Percentiles rank a stretch among this genome's conserved stretches.
Conservation (phyloP, 129 eudicot genomes). For the Centrapalus pauciflorus region DNA sequence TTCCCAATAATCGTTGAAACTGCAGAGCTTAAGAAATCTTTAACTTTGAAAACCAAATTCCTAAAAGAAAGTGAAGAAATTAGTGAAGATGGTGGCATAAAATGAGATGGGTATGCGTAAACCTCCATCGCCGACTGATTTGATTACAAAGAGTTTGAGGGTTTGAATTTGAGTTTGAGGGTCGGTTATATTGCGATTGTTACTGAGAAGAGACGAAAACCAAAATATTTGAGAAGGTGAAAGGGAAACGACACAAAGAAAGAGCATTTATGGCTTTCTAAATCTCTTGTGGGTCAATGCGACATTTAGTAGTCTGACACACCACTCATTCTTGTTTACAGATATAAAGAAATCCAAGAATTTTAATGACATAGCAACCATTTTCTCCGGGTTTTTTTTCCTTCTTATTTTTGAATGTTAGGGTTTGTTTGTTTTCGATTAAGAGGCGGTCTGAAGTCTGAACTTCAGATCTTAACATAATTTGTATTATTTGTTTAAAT, state of each 20-base stretch:
- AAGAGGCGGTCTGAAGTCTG: too few relatives aligned
- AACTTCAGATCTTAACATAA: too few relatives aligned
- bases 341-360: background rate
- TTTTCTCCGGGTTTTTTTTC: too few relatives aligned
- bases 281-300: conserved; percentile 20
- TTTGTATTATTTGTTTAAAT: too few relatives aligned
- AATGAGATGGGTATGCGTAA: conserved; percentile 57
- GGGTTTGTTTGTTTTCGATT: background rate
- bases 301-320: conserved; percentile 1
- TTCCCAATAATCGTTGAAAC: conserved; percentile 69
- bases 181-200: conserved; percentile 6
- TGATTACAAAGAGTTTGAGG: background rate
- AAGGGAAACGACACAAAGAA: background rate
- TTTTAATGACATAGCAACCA: background rate
- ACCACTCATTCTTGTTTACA: background rate
- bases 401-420: background rate
- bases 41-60: conserved; percentile 44
- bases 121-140: conserved; percentile 52
- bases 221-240: conserved; percentile 13
- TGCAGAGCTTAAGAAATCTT: conserved; percentile 44
- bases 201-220: background rate
- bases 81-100: conserved; percentile 46
- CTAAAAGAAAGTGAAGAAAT: conserved; percentile 33
- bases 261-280: conserved; percentile 9
- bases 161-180: conserved; percentile 1